A percentile compares a stretch with the other conserved stretches of the same genome.
Conservation (phyloP, 345 rosid species). For the Eucalyptus pauciflora region DNA sequence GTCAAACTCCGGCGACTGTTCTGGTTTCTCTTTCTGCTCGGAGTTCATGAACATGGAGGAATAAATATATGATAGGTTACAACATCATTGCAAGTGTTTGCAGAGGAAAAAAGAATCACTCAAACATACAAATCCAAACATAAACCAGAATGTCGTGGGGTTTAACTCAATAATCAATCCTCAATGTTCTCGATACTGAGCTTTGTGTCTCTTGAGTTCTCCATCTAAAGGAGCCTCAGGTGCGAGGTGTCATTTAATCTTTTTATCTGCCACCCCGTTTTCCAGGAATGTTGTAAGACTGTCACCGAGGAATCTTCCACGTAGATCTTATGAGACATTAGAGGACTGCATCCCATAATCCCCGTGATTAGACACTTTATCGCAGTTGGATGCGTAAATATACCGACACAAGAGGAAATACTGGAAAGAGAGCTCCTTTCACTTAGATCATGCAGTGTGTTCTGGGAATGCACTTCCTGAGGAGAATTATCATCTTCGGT, state of each 20-base stretch:
- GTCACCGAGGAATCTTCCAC: constrained; percentile 90
- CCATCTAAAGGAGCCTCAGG: constrained; percentile 65
- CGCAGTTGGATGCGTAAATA: constrained; percentile 77
- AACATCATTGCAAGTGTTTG: not conserved
- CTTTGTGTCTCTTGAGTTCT: not conserved
- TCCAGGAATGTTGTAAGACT: constrained; percentile 72
- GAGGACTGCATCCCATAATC: constrained; percentile 71
- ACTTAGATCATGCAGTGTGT: constrained; percentile 25
- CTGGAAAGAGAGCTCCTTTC: constrained; percentile 35
- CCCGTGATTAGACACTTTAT: constrained; percentile 85
- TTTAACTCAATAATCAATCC: not conserved
- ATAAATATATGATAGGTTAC: constrained; percentile 16
- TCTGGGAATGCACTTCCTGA: constrained; percentile 34
- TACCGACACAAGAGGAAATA: constrained; percentile 36
- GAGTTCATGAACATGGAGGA: not conserved
- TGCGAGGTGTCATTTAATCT: constrained; percentile 80
- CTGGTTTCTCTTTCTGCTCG: not conserved
- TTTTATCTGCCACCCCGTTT: constrained; percentile 90
- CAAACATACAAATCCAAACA: not conserved
- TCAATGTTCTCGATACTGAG: not conserved
- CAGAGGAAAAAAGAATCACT: not conserved
- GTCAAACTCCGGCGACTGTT: constrained; percentile 5
- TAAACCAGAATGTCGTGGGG: not conserved
- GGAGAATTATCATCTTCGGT: constrained; percentile 60
- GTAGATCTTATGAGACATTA: constrained; percentile 61